These are phyloP conservation scores for Phaseolus coccineus DNA, from an alignment of 331 rosid species.

Conservation along the genomic window DNA sequence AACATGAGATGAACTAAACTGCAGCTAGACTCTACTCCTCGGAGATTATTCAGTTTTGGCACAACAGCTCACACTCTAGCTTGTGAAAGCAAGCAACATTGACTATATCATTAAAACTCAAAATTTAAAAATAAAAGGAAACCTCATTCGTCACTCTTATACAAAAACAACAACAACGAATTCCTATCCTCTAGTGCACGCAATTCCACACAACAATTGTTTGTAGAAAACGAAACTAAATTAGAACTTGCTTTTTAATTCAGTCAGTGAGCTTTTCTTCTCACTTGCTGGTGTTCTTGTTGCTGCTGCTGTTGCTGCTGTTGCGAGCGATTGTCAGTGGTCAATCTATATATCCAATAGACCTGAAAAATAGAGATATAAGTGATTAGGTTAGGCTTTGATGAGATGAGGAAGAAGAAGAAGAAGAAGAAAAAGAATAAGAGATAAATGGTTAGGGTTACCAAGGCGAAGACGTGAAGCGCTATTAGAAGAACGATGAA, in stretches of 20 bases:
- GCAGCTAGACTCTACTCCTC: not conserved
- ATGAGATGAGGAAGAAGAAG: not conserved
- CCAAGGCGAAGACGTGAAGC: constrained; percentile 91
- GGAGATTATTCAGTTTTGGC: constrained; percentile 11
- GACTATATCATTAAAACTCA: not conserved
- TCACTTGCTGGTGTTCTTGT: constrained; percentile 50
- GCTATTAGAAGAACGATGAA: constrained; percentile 71
- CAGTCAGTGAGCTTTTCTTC: constrained; percentile 81
- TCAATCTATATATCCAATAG: constrained; percentile 93
- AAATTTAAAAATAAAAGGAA: constrained; percentile 8
- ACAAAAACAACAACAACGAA: not conserved
- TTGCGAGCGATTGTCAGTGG: constrained; percentile 61
- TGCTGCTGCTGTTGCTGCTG: constrained; percentile 59
- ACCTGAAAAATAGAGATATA: constrained; percentile 50
- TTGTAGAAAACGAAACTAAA: constrained; percentile 14
- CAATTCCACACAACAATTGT: not conserved
- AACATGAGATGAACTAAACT: not conserved
- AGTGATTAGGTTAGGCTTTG: not conserved
- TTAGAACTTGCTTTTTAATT: not conserved
- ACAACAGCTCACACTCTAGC: constrained; percentile 17
- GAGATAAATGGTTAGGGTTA: constrained; percentile 42
- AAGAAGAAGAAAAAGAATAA: not conserved
- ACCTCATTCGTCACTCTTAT: not conserved
- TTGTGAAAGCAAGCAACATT: constrained; percentile 20
- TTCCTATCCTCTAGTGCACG: not conserved